phyloP scores from a whole-genome alignment of 805 yeast genomes.

The Suhomyces kilbournensis region DNA sequence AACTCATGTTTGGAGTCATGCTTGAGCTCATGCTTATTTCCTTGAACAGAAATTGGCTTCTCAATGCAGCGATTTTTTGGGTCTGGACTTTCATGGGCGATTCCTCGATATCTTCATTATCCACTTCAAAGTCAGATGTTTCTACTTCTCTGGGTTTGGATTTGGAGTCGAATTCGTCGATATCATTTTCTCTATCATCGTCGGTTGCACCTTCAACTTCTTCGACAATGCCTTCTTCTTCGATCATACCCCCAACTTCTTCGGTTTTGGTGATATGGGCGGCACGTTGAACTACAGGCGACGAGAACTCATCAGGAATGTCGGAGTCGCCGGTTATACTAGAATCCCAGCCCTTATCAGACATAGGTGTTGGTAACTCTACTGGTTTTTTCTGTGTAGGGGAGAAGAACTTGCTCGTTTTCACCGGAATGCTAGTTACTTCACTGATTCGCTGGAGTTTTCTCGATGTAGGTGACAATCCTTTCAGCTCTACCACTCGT shows the following conservation, averaged over 20 bases:
- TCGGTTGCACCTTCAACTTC: not conserved
- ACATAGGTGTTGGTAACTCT: conserved; percentile 11
- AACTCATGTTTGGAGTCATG: not conserved
- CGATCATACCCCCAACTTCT: not conserved
- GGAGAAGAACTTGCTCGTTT: conserved; percentile 11
- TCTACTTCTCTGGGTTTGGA: conserved; percentile 4
- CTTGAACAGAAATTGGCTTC: conserved; percentile 20
- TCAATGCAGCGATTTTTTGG: conserved; percentile 9
- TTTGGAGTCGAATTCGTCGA: conserved; percentile 4
- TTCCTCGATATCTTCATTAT: conserved; percentile 39
- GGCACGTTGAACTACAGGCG: conserved; percentile 15
- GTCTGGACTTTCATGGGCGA: conserved; percentile 32
- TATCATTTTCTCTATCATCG: not conserved
- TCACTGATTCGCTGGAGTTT: conserved; percentile 8
- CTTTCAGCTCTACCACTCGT: not conserved
- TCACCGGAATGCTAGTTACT: conserved; percentile 4
- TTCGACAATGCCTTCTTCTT: not conserved
- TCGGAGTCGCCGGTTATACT: conserved; percentile 30
- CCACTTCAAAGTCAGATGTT: conserved; percentile 20
- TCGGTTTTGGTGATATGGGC: not conserved
- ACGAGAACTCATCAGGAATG: conserved; percentile 28
- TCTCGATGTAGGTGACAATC: conserved; percentile 12
- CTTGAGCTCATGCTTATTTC: not conserved
- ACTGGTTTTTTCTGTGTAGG: conserved; percentile 1
- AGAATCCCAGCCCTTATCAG: conserved; percentile 8